Conservation (phyloP, 352 stramenopile genomes). For the Porosira glacialis region DNA sequence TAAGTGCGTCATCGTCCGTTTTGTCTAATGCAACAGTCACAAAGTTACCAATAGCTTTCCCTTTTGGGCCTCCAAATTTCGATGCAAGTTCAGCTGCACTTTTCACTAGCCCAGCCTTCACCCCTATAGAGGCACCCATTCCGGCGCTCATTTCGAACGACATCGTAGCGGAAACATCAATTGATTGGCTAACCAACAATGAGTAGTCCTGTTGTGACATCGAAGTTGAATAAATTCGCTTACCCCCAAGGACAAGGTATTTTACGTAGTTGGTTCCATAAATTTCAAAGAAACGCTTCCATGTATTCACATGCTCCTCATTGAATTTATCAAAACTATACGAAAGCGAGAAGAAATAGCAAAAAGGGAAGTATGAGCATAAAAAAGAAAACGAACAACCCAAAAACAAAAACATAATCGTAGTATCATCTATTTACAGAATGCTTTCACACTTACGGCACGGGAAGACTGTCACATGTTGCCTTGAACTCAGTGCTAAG, state of each 20-base stretch:
- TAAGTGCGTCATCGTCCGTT: constrained; percentile 1
- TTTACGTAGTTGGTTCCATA: too few species aligned
- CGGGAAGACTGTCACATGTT: background rate
- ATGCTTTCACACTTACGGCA: constrained; percentile 1
- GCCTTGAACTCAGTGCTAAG: constrained; percentile 3
- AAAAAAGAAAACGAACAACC: too few species aligned
- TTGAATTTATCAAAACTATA: too few species aligned
- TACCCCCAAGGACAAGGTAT: too few species aligned
- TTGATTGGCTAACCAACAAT: constrained; percentile 6
- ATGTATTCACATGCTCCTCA: too few species aligned
- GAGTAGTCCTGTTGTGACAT: too few species aligned
- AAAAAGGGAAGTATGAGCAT: too few species aligned
- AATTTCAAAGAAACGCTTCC: too few species aligned
- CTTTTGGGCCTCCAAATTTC: constrained; percentile 7
- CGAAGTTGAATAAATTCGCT: too few species aligned
- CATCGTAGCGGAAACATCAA: constrained; percentile 12
- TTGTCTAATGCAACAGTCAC: background rate
- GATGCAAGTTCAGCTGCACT: constrained; percentile 1
- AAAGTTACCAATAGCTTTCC: constrained; percentile 1
- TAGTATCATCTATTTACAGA: too few species aligned
- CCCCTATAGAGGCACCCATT: background rate
- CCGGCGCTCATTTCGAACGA: constrained; percentile 1
- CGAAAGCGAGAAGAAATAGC: too few species aligned
- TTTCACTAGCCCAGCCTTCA: constrained; percentile 10
- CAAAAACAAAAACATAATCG: too few species aligned